Percentiles rank a stretch among this genome's conserved stretches.
These are phyloP conservation scores for Ceratobasidium sp. DNA, from an alignment of 1,284 basidiomycete species.

Conservation along the genomic window DNA sequence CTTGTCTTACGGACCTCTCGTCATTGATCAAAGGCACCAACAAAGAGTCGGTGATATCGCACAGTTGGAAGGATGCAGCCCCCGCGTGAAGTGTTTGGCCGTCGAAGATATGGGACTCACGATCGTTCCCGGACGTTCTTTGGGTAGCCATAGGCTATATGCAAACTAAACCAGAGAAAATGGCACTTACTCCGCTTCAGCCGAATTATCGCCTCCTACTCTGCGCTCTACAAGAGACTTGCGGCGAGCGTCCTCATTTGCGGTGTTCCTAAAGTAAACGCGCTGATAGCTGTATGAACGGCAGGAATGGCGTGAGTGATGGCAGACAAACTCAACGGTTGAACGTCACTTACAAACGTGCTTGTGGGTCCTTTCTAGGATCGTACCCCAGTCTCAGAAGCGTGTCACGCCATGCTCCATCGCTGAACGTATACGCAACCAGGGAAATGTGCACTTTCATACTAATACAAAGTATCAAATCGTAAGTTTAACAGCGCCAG, in stretches of 20 bases:
- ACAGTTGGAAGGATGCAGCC: conserved; percentile 75
- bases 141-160: conserved; percentile 34
- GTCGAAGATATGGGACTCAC: conserved; percentile 87
- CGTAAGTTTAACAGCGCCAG: conserved; percentile 23
- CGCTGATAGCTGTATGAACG: conserved; percentile 51
- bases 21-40: conserved; percentile 82
- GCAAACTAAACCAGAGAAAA: conserved; percentile 41
- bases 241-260: conserved; percentile 38
- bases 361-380: conserved; percentile 75
- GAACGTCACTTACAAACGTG: conserved; percentile 70
- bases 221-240: conserved; percentile 37
- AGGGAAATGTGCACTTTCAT: conserved; percentile 77
- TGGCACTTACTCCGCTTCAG: conserved; percentile 47
- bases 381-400: conserved; percentile 91
- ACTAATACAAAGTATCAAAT: conserved; percentile 55
- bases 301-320: not conserved
- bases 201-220: conserved; percentile 1
- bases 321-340: not conserved
- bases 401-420: conserved; percentile 94
- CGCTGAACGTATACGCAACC: conserved; percentile 87
- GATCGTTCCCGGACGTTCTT: conserved; percentile 51
- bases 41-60: conserved; percentile 89
- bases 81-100: conserved; percentile 74
- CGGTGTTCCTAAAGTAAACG: conserved; percentile 47
- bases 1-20: conserved; percentile 70